Base-by-base conservation (phyloP, 1,284 basidiomycete genomes). In the Mrakiaceae sp. region DNA sequence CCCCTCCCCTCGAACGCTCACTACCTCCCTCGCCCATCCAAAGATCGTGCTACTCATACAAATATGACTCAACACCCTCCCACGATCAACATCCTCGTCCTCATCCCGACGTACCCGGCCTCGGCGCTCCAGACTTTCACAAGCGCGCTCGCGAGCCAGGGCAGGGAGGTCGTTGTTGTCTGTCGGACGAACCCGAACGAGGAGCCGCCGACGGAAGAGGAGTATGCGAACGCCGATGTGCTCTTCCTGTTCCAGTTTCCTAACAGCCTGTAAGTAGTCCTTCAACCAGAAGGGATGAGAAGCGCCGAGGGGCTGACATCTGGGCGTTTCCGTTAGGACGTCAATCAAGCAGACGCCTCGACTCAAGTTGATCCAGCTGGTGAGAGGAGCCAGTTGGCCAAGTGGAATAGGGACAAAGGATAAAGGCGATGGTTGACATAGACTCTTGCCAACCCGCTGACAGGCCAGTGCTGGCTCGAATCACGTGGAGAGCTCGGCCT, bases 311-410 rank as follows among this genome's bases (percentile, higher is more conserved):
- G 48, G 27, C 4, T 5, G 14, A 40, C 10, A 14, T 12, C 16
- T 48, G 43, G 14, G 6, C 48, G 10, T 12, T 42, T 46, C 44
- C 47, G 39, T 56, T n/a, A 69, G 68, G 5, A 60, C 51, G 9
- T 66, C 64, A 9, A 58, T 62, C 47, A 60, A 63, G 14, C 63
- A 67, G 44, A 66, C 62, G 27, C 66, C 66, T 5, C 54, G 62
- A 11, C 65, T 69, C 11, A 64, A 65, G 59, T 63, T 69, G n/a
- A 47, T 69, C 6, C 68, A 69, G 56, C 64, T 66, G 8, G 58
- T 58, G 6, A 60, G 56, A 3, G 68, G 27, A 27, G 27, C 27
- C 27, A 27, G 27, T 27, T 27, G 27, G 27, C 27, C 27, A 27
- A 27, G 27, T 27, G 27, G 27, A 27, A 27, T 27, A 2, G 27